These are phyloP conservation scores for Neurospora sp. DNA, from an alignment of 495 filamentous ascomycete species.

Conservation along the genomic window DNA sequence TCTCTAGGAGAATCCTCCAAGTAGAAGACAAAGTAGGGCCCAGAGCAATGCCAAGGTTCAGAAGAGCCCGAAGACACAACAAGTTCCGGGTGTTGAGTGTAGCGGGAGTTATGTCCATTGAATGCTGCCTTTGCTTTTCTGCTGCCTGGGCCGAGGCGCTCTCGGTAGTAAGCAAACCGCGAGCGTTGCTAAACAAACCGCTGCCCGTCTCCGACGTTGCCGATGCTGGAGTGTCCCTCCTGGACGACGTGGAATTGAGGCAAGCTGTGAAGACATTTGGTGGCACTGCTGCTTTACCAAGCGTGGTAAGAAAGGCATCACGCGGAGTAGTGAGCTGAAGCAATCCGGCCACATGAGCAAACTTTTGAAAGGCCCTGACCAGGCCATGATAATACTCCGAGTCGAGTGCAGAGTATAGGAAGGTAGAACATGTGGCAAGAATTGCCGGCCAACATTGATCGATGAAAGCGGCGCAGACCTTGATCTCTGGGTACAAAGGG, in stretches of 20 bases:
- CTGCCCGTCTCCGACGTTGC: constrained; percentile 36
- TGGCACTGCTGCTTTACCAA: constrained; percentile 87
- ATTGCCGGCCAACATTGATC: constrained; percentile 93
- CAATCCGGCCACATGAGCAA: constrained; percentile 89
- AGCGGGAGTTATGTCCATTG: constrained; percentile 37
- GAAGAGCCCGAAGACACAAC: constrained; percentile 74
- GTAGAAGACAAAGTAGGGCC: constrained; percentile 76
- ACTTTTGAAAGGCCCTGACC: constrained; percentile 90
- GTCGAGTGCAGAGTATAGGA: constrained; percentile 82
- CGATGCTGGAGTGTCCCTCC: neutral
- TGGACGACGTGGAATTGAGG: constrained; percentile 33
- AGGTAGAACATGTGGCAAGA: constrained; percentile 87
- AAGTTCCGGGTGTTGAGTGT: constrained; percentile 81
- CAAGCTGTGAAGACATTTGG: constrained; percentile 59
- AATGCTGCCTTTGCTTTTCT: constrained; percentile 44
- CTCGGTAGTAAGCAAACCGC: constrained; percentile 57
- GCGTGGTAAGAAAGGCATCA: constrained; percentile 88
- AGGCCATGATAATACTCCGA: constrained; percentile 90
- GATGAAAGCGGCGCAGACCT: constrained; percentile 69
- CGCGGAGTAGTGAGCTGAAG: constrained; percentile 73
- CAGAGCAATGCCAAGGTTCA: constrained; percentile 90
- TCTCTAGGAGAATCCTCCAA: constrained; percentile 86
- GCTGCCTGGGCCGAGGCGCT: constrained; percentile 37
- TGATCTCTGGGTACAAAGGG: constrained; percentile 57
- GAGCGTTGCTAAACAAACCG: constrained; percentile 50